These are phyloP conservation scores for Fulvia fulva DNA, from an alignment of 2,329 filamentous ascomycete species.

Conservation along the genomic window DNA sequence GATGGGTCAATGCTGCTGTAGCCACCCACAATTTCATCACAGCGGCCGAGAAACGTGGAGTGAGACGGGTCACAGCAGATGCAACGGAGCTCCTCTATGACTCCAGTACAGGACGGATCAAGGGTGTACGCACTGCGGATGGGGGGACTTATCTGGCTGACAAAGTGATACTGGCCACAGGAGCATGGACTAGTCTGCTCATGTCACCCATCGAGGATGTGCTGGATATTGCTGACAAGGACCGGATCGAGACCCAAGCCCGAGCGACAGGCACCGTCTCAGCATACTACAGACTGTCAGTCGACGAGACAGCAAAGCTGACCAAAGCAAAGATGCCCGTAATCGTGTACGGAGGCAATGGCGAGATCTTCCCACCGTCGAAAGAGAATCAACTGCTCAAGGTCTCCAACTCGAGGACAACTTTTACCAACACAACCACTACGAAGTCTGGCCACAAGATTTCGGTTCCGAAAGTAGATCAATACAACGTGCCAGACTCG, in stretches of 20 bases:
- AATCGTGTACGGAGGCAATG: slow-evolving; percentile 46
- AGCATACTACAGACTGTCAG: slow-evolving; percentile 53
- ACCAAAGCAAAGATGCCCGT: slow-evolving; percentile 46
- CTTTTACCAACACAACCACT: slow-evolving; percentile 51
- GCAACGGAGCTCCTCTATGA: slow-evolving; percentile 43
- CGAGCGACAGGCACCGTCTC: slow-evolving; percentile 58
- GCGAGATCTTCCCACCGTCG: slow-evolving; percentile 49
- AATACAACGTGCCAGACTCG: slow-evolving; percentile 15
- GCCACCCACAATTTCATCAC: slow-evolving; percentile 45
- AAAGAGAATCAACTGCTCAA: slow-evolving; percentile 50
- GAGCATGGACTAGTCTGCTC: slow-evolving; percentile 54
- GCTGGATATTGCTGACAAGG: slow-evolving; percentile 41
- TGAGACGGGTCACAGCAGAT: slow-evolving; percentile 44
- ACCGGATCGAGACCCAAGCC: slow-evolving; percentile 52
- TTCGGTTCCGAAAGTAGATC: slow-evolving; percentile 44
- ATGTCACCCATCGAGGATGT: slow-evolving; percentile 49
- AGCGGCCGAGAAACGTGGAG: slow-evolving; percentile 45
- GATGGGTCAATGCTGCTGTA: slow-evolving; percentile 51
- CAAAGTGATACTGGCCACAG: slow-evolving; percentile 53
- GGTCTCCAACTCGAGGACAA: slow-evolving; percentile 57
- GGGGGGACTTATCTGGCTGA: slow-evolving; percentile 50
- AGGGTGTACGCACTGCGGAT: slow-evolving; percentile 49
- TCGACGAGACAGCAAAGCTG: slow-evolving; percentile 48
- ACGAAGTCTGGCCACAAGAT: slow-evolving; percentile 50
- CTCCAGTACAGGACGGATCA: slow-evolving; percentile 24